Evolutionary conservation across 2,329 filamentous ascomycete species (phyloP), one percentile per base, ranked within the genome.

Genomic region (Ceratocystiopsis brevicomis): DNA sequence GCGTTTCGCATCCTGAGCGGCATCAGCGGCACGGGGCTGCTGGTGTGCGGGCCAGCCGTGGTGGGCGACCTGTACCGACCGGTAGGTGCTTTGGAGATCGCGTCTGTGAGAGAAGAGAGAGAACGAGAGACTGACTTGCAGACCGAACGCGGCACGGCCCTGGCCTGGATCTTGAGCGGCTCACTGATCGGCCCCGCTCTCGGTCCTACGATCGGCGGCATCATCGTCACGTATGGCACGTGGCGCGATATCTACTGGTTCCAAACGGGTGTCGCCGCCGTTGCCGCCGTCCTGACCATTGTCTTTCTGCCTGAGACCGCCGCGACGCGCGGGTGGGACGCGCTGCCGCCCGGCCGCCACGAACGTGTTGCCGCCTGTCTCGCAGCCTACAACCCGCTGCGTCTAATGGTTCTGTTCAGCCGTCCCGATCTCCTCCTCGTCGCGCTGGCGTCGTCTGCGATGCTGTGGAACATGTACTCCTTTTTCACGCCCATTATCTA

Each of bases 221-320:
- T 80, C 15, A 77, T 81, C 42, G 74, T 81, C 30, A 81, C 75
- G 0, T 80, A 71, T 55, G 61, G 65, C 4, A 65, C 62, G 12
- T 82, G 78, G 78, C 61, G 76, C 18, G 68, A 69, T 35, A 78
- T 82, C 43, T 81, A 81, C 60, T 81, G 76, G 72, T 62, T 82
- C 0, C 76, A 81, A 49, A 69, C 73, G 0, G 76, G 68, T 0
- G 61, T 82, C 1, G 71, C 71, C 0, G 75, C 66, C 2, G 56
- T 67, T 0, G 72, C 71, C 1, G 61, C 66, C 0, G 17, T 73
- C 0, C 60, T 74, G 2, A 66, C 78, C 25, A 60, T 73, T 42
- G 66, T 75, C 45, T 60, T 79, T 16, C 64, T 81, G 15, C 76
- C 77, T 0, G 78, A 82, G 52, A 82, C 78, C 0, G 76, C 78